Evolutionary conservation across 108 stramenopile genomes (phyloP).

Genomic region (Mediolabrus comicus): DNA sequence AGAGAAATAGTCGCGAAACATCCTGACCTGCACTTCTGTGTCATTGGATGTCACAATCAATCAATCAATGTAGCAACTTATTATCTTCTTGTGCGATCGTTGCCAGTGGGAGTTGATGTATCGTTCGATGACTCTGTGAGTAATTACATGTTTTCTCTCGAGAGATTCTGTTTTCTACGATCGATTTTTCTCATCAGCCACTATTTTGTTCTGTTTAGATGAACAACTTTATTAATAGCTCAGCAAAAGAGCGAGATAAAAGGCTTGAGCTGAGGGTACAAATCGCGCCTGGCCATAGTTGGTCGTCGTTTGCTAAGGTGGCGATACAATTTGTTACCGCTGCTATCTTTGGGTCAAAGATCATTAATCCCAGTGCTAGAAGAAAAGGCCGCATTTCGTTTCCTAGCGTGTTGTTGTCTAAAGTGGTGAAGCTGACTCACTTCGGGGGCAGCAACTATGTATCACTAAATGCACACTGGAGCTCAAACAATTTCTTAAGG

Average conservation of each 20-base stretch:
- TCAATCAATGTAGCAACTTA: slow-evolving; percentile 19
- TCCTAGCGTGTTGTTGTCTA: slow-evolving; percentile 9
- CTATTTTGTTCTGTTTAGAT: slow-evolving; percentile 24
- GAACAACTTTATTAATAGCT: slow-evolving; percentile 29
- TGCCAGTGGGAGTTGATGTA: slow-evolving; percentile 61
- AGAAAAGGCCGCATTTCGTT: slow-evolving; percentile 20
- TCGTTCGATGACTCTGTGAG: slow-evolving; percentile 57
- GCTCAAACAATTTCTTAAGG: background rate
- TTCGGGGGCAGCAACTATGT: slow-evolving; percentile 72
- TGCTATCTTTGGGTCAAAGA: background rate
- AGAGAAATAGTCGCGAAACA: slow-evolving; percentile 44
- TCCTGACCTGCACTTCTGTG: slow-evolving; percentile 58
- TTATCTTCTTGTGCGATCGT: slow-evolving; percentile 56
- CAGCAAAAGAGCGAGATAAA: slow-evolving; percentile 34
- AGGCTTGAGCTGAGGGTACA: slow-evolving; percentile 55
- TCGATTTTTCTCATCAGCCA: background rate
- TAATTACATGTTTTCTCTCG: background rate
- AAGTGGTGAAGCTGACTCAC: slow-evolving; percentile 36
- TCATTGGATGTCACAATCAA: slow-evolving; percentile 26
- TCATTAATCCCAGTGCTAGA: background rate
- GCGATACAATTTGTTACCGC: slow-evolving; percentile 14
- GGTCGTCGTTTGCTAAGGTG: slow-evolving; percentile 35
- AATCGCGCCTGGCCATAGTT: slow-evolving; percentile 35
- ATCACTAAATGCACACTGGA: slow-evolving; percentile 26
- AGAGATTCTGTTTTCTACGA: background rate